These are phyloP conservation scores for Volvariella volvacea DNA, from an alignment of 1,284 basidiomycete species.

Conservation along the genomic window DNA sequence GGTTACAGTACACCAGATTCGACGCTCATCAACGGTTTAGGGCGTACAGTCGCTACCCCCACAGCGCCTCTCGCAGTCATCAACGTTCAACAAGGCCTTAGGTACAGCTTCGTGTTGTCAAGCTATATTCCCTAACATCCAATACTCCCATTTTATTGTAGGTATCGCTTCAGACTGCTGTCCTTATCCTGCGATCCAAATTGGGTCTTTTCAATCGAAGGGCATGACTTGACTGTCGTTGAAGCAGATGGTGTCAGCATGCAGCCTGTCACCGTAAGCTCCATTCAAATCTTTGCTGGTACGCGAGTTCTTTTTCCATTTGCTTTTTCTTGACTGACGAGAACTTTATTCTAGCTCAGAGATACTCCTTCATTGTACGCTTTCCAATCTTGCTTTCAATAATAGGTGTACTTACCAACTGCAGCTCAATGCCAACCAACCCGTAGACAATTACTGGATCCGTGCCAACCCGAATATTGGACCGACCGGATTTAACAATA, in stretches of 20 bases:
- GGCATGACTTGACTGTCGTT: slow-evolving; percentile 10
- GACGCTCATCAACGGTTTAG: slow-evolving; percentile 32
- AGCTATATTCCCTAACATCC: slow-evolving; percentile 40
- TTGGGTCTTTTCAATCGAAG: slow-evolving; percentile 25
- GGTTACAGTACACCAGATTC: slow-evolving; percentile 18
- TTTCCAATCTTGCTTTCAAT: not conserved
- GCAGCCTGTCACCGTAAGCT: slow-evolving; percentile 10
- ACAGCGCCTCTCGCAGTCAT: slow-evolving; percentile 24
- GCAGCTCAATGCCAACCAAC: slow-evolving; percentile 29
- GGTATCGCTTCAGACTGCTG: slow-evolving; percentile 36
- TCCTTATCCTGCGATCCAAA: slow-evolving; percentile 34
- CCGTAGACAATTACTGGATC: slow-evolving; percentile 33
- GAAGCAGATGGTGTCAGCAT: slow-evolving; percentile 13
- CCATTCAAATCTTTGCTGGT: slow-evolving; percentile 12
- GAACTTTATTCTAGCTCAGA: not conserved
- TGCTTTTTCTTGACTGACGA: not conserved
- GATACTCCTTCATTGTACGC: not conserved
- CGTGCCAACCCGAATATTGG: slow-evolving; percentile 5
- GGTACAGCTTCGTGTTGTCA: slow-evolving; percentile 37
- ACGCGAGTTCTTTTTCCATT: not conserved
- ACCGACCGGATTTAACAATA: slow-evolving; percentile 15
- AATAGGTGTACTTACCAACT: slow-evolving; percentile 16
- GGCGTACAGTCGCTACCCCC: slow-evolving; percentile 23
- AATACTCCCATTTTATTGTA: slow-evolving; percentile 25
- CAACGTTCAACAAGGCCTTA: slow-evolving; percentile 21